A percentile compares a stretch with the other conserved stretches of the same genome.
Conservation (phyloP, 768 basidiomycete species). For the Boletus pseudo-olivaceus region DNA sequence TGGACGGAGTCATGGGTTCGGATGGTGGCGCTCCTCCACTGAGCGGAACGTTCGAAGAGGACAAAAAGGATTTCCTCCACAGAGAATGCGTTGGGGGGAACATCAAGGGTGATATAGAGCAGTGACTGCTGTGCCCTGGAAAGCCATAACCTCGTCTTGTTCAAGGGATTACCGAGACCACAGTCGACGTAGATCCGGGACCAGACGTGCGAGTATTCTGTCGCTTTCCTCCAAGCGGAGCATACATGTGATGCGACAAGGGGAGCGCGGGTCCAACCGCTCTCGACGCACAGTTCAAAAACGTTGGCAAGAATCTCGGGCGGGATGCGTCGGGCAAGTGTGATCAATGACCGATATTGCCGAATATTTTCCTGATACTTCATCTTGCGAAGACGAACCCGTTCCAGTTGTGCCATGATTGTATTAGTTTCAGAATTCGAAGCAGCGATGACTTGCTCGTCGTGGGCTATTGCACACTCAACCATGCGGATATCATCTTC, state of each 20-base stretch:
- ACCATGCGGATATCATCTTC: slow-evolving; percentile 19
- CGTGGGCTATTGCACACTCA: slow-evolving; percentile 25
- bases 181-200: slow-evolving; percentile 51
- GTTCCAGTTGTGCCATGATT: slow-evolving; percentile 39
- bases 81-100: slow-evolving; percentile 29
- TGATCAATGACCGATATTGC: slow-evolving; percentile 44
- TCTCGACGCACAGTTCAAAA: slow-evolving; percentile 48
- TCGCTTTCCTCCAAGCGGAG: slow-evolving; percentile 54
- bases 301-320: slow-evolving; percentile 52
- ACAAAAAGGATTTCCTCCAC: slow-evolving; percentile 38
- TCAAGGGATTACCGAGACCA: slow-evolving; percentile 39
- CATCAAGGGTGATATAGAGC: slow-evolving; percentile 44
- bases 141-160: slow-evolving; percentile 50
- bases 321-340: slow-evolving; percentile 55
- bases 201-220: slow-evolving; percentile 53
- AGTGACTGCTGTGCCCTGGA: slow-evolving; percentile 41
- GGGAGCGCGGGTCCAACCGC: slow-evolving; percentile 54
- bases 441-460: slow-evolving; percentile 39
- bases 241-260: slow-evolving; percentile 57
- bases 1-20: slow-evolving; percentile 36
- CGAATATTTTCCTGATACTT: slow-evolving; percentile 43
- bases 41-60: slow-evolving; percentile 36
- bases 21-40: slow-evolving; percentile 46
- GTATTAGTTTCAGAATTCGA: slow-evolving; percentile 44
- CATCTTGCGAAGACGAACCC: slow-evolving; percentile 41